These are phyloP conservation scores for Trametes punicea DNA, from an alignment of 768 basidiomycete species.

Conservation along the genomic window DNA sequence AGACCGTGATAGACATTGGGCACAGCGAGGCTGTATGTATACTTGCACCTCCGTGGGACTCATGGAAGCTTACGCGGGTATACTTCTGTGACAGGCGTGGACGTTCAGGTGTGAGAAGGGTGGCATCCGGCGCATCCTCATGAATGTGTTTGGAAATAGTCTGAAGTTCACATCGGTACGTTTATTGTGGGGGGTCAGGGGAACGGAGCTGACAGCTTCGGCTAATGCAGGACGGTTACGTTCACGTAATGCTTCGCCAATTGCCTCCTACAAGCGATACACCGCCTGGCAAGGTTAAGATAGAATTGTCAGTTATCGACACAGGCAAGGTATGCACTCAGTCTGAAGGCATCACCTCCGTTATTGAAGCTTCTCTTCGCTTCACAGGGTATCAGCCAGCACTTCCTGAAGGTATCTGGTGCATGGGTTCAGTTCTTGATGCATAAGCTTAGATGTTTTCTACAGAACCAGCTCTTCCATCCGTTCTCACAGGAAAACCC, in stretches of 20 bases:
- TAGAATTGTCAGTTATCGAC: conserved; percentile 84
- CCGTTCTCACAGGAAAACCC: conserved; percentile 98
- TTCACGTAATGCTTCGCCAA: conserved; percentile 81
- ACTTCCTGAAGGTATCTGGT: conserved; percentile 75
- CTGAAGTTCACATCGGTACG: conserved; percentile 85
- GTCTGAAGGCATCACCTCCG: not conserved
- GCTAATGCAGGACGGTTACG: conserved; percentile 67
- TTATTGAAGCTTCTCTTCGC: not conserved
- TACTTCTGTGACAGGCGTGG: conserved; percentile 69
- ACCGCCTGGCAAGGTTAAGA: conserved; percentile 57
- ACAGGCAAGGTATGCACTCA: conserved; percentile 72
- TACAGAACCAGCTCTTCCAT: conserved; percentile 89
- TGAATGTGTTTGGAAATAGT: conserved; percentile 95
- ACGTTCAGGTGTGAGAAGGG: conserved; percentile 84
- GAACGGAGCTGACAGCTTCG: not conserved
- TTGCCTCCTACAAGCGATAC: conserved; percentile 54
- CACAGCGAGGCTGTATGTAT: conserved; percentile 58
- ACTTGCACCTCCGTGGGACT: not conserved
- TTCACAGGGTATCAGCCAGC: conserved; percentile 80
- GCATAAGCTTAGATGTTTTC: not conserved
- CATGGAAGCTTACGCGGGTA: not conserved
- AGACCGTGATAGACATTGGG: conserved; percentile 87
- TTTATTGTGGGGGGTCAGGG: conserved; percentile 12
- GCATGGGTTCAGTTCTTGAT: not conserved
- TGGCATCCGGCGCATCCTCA: conserved; percentile 85